These are phyloP conservation scores for Xylaria venustula DNA, from an alignment of 495 filamentous ascomycete species.

Conservation along the genomic window DNA sequence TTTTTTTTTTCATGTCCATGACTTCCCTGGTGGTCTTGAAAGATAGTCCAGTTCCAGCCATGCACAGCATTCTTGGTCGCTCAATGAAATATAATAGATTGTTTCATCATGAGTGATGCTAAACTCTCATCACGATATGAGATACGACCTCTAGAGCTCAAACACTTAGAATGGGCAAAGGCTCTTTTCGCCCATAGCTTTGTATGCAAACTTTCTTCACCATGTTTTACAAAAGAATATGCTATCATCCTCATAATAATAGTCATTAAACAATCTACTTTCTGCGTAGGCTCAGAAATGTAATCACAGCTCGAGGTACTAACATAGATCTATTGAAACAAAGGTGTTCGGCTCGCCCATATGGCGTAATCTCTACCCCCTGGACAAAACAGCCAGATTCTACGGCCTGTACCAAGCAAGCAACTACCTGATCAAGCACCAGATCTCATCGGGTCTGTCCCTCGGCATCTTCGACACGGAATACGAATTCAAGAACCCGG, in stretches of 20 bases:
- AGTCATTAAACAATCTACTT: too few species aligned
- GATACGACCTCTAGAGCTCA: constrained; percentile 1
- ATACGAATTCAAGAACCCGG: constrained; percentile 38
- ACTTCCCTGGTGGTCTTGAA: too few species aligned
- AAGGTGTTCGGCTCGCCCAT: constrained; percentile 9
- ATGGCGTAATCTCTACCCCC: constrained; percentile 10
- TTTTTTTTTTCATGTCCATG: too few species aligned
- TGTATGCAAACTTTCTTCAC: not conserved
- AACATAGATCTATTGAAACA: not conserved
- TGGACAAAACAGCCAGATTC: not conserved
- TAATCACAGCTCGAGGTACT: not conserved
- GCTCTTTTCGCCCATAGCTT: constrained; percentile 11
- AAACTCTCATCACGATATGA: constrained; percentile 6
- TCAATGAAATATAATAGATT: too few species aligned
- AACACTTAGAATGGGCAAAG: constrained; percentile 9
- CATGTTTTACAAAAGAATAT: not conserved
- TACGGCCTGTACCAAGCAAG: constrained; percentile 11
- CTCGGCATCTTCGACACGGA: constrained; percentile 45
- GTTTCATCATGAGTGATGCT: not conserved
- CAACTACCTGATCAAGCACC: constrained; percentile 17
- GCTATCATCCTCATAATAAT: too few species aligned
- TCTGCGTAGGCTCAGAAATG: too few species aligned
- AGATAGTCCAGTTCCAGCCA: too few species aligned
- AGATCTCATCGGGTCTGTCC: constrained; percentile 35
- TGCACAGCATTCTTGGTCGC: too few species aligned